Percentiles rank a stretch among this genome's conserved stretches.
Conservation (phyloP, 2,329 filamentous ascomycete species). For the Monosporascus cannonballus region DNA sequence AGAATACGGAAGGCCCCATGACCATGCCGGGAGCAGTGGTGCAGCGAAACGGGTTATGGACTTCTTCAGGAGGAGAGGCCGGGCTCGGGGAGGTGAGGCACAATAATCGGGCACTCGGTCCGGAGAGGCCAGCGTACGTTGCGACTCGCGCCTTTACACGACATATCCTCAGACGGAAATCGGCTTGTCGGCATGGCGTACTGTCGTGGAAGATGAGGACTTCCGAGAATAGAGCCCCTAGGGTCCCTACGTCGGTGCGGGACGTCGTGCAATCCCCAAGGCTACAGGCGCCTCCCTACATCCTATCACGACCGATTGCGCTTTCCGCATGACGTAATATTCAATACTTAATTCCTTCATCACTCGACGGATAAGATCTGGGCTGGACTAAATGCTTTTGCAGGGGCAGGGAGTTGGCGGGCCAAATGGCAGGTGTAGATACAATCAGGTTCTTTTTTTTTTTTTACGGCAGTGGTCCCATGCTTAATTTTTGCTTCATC, state of each 20-base stretch:
- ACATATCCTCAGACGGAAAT: no score
- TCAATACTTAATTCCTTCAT: background rate
- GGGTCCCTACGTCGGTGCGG: background rate
- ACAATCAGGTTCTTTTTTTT: background rate
- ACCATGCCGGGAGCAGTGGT: constrained; percentile 76
- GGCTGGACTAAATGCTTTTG: background rate
- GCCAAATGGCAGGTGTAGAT: background rate
- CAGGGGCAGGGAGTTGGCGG: background rate
- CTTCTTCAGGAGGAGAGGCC: constrained; percentile 86
- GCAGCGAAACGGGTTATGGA: constrained; percentile 95
- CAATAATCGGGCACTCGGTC: constrained; percentile 3
- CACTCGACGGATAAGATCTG: background rate
- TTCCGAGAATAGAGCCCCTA: no score
- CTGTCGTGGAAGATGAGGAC: no score
- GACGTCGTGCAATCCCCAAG: background rate
- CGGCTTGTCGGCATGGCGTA: no score
- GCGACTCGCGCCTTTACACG: no score
- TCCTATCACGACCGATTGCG: background rate
- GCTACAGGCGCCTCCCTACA: background rate
- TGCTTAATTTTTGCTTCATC: background rate
- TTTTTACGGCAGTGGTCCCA: background rate
- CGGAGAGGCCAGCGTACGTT: background rate
- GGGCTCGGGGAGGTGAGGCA: constrained; percentile 57
- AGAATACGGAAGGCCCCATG: constrained; percentile 48
- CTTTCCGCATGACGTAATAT: background rate